Percentiles rank a stretch among this genome's conserved stretches.
Conservation (phyloP, 768 basidiomycete genomes). For the Hypholoma fasciculare region DNA sequence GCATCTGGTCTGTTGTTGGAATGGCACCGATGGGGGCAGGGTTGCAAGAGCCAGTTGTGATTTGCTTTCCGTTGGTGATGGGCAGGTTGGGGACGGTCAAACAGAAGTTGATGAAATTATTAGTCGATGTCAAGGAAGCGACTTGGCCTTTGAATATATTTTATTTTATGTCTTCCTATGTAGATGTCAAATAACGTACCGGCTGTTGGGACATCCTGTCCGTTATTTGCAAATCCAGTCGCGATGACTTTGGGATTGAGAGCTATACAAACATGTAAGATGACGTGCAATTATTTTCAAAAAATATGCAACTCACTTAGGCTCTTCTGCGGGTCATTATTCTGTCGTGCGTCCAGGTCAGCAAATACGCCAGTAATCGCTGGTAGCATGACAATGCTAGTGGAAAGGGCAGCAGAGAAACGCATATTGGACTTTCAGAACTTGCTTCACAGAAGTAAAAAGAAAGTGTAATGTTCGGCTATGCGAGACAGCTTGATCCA, state of each 20-base stretch:
- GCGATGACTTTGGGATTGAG: conserved; percentile 53
- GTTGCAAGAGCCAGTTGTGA: conserved; percentile 54
- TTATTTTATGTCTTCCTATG: not conserved
- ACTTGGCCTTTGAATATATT: conserved; percentile 35
- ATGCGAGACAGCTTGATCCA: not conserved
- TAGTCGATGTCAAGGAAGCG: conserved; percentile 48
- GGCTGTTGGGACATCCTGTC: conserved; percentile 37
- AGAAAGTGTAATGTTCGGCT: conserved; percentile 25
- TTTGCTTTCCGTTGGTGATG: conserved; percentile 53
- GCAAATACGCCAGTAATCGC: conserved; percentile 36
- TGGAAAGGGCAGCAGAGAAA: conserved; percentile 41
- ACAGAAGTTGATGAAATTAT: conserved; percentile 65
- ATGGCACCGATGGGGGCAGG: conserved; percentile 56
- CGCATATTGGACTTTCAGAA: conserved; percentile 45
- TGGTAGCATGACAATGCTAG: conserved; percentile 40
- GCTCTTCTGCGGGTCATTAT: conserved; percentile 44
- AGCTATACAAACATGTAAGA: conserved; percentile 24
- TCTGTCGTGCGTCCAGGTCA: conserved; percentile 26
- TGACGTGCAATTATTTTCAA: not conserved
- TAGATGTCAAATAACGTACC: conserved; percentile 21
- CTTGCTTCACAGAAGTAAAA: conserved; percentile 50
- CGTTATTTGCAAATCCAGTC: conserved; percentile 46
- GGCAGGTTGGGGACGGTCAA: conserved; percentile 39
- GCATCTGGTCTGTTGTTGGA: conserved; percentile 41
- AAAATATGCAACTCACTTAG: conserved; percentile 28